phyloP scores from a whole-genome alignment of 2,329 filamentous ascomycete genomes.

The Spiromastix sp. region DNA sequence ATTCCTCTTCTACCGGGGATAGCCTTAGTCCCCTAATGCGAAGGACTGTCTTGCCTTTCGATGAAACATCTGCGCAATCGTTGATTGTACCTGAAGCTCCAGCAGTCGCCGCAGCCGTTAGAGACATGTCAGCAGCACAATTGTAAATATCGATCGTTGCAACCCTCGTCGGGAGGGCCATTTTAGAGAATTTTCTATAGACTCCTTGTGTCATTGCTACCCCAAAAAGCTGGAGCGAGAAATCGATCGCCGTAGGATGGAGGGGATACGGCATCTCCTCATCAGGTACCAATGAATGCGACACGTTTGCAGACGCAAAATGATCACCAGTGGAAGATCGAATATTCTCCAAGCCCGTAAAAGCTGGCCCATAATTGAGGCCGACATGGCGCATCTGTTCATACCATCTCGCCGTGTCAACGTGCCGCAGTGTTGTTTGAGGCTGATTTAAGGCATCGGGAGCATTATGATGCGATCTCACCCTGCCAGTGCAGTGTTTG shows the following conservation, averaged over 20 bases:
- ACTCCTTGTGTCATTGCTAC: not conserved
- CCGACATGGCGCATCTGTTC: not conserved
- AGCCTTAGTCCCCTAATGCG: too few species aligned
- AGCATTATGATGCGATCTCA: too few species aligned
- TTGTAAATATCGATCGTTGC: not conserved
- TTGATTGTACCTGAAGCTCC: too few species aligned
- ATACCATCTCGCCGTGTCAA: too few species aligned
- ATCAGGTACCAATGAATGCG: not conserved
- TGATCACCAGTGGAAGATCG: not conserved
- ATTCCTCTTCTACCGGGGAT: too few species aligned
- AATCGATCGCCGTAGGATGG: not conserved
- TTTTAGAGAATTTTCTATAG: not conserved
- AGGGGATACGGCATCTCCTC: not conserved
- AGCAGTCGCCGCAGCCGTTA: too few species aligned
- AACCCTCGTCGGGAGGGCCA: not conserved
- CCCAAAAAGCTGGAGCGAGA: not conserved
- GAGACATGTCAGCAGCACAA: too few species aligned
- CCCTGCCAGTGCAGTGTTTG: constrained; percentile 15
- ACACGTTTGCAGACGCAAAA: not conserved
- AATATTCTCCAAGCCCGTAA: not conserved
- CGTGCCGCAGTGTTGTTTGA: too few species aligned
- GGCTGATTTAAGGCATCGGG: too few species aligned
- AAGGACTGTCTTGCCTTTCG: too few species aligned
- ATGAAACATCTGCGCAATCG: too few species aligned
- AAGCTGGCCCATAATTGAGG: not conserved